These are phyloP conservation scores for Fremontodendron californicum DNA, from an alignment of 345 rosid genomes.

Conservation along the genomic window DNA sequence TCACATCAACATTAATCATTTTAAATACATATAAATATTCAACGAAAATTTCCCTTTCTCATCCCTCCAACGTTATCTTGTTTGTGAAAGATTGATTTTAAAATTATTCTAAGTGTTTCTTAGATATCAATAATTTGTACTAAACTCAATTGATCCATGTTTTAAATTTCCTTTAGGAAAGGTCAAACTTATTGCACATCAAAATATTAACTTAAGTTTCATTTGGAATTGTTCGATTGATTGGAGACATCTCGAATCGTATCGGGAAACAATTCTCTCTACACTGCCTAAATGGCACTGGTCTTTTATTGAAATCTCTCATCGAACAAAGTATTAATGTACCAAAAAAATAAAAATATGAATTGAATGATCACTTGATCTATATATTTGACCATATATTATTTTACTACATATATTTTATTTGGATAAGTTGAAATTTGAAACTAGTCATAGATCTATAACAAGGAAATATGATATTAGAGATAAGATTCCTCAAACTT, in stretches of 20 bases:
- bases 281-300: too few species aligned
- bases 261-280: too few species aligned
- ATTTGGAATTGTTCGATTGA: too few species aligned
- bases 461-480: background rate
- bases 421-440: background rate
- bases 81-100: too few species aligned
- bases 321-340: too few species aligned
- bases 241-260: too few species aligned
- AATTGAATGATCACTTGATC: background rate
- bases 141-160: background rate
- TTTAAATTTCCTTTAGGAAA: background rate
- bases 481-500: background rate
- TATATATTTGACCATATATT: background rate
- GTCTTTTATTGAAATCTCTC: too few species aligned
- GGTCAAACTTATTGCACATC: background rate
- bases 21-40: background rate
- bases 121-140: too few species aligned
- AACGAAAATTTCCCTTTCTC: background rate
- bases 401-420: background rate
- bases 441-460: background rate
- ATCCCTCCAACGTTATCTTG: background rate
- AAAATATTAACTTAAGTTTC: too few species aligned
- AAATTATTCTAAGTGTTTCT: too few species aligned
- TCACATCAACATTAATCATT: too few species aligned
- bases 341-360: too few species aligned